A percentile compares a stretch with the other conserved stretches of the same genome.
Conservation (phyloP, 805 yeast genomes). For the Cyberlindnera mycetangii region DNA sequence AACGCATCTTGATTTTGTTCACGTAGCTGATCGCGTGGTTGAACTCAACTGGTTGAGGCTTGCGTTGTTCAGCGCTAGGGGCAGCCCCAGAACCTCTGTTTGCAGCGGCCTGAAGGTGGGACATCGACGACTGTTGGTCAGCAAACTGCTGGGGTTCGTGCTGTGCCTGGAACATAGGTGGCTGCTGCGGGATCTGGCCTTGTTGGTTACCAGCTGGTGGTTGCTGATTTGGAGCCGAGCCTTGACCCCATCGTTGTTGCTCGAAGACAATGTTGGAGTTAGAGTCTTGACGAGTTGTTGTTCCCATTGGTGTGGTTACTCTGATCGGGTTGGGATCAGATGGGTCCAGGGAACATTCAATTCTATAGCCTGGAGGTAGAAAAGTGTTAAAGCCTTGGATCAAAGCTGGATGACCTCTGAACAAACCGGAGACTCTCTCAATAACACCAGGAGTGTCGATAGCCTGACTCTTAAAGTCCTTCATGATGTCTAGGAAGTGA, state of each 20-base stretch:
- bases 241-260: constrained; percentile 17
- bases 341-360: constrained; percentile 87
- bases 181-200: constrained; percentile 18
- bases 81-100: constrained; percentile 23
- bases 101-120: constrained; percentile 39
- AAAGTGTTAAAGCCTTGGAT: constrained; percentile 98
- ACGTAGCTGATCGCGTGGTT: constrained; percentile 96
- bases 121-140: constrained; percentile 26
- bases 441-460: constrained; percentile 99
- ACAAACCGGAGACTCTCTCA: constrained; percentile 86
- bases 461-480: constrained; percentile 93
- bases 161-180: constrained; percentile 8
- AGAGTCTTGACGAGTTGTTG: constrained; percentile 43
- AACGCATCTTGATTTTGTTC: constrained; percentile 91
- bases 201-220: constrained; percentile 20
- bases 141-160: constrained; percentile 12
- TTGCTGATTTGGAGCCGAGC: constrained; percentile 6
- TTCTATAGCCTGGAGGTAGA: constrained; percentile 92
- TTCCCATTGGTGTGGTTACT: constrained; percentile 94
- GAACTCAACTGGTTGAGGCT: constrained; percentile 75
- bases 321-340: constrained; percentile 88
- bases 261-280: constrained; percentile 20
- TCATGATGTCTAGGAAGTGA: constrained; percentile 95
- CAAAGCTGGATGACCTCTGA: constrained; percentile 88
- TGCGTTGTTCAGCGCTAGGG: constrained; percentile 17